Conservation (phyloP, 352 stramenopile species). For the Pythium diclinum region DNA sequence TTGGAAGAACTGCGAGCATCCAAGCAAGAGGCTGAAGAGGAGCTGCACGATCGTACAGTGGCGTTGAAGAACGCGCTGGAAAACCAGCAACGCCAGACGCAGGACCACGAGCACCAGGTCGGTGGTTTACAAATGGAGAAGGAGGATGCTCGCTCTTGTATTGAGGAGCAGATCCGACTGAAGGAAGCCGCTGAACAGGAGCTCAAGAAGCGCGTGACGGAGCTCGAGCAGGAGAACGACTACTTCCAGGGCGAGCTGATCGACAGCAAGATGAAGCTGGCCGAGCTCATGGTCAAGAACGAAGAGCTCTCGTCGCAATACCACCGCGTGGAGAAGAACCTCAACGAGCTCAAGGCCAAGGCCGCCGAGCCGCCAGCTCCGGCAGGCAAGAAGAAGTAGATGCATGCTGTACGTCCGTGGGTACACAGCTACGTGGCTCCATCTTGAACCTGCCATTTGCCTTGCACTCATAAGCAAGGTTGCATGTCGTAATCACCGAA, state of each 20-base stretch:
- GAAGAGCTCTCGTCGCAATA: slow-evolving; percentile 61
- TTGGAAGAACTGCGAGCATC: slow-evolving; percentile 42
- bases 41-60: slow-evolving; percentile 41
- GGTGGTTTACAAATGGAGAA: slow-evolving; percentile 42
- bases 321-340: slow-evolving; percentile 63
- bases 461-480: not conserved
- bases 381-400: slow-evolving; percentile 45
- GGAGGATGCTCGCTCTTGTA: slow-evolving; percentile 45
- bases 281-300: slow-evolving; percentile 66
- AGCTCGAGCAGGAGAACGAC: slow-evolving; percentile 73
- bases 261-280: slow-evolving; percentile 81
- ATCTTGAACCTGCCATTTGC: not conserved
- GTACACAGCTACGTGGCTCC: not conserved
- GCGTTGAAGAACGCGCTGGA: slow-evolving; percentile 46
- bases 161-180: slow-evolving; percentile 38
- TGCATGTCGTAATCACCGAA: slow-evolving; percentile 9
- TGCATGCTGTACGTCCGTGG: not conserved
- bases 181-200: slow-evolving; percentile 37
- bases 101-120: slow-evolving; percentile 47
- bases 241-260: slow-evolving; percentile 84
- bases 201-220: slow-evolving; percentile 33
- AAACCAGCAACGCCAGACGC: slow-evolving; percentile 35
- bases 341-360: slow-evolving; percentile 50
- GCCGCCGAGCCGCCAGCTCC: slow-evolving; percentile 39
- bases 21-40: slow-evolving; percentile 52